Evolutionary conservation across 2,329 filamentous ascomycete species (phyloP).

Genomic region (Cladosporium cucumerinum): DNA sequence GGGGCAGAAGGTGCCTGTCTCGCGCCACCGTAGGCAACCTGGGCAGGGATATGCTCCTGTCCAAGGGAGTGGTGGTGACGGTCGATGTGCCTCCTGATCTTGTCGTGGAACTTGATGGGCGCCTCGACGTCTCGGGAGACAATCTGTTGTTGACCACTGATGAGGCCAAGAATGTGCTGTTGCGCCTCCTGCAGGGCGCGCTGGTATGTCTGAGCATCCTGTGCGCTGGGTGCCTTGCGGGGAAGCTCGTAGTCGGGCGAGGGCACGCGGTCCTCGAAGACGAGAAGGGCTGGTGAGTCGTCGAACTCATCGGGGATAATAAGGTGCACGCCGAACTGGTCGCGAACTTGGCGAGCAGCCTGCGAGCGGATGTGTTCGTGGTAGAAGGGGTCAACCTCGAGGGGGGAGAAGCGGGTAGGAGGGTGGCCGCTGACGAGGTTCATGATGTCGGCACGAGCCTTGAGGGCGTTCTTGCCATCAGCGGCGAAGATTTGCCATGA

Average conservation of each 20-base stretch:
- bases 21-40: constrained; percentile 50
- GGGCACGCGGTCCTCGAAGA: constrained; percentile 66
- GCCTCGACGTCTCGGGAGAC: constrained; percentile 53
- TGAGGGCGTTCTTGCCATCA: constrained; percentile 77
- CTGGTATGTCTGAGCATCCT: constrained; percentile 56
- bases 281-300: constrained; percentile 61
- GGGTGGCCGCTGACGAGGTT: constrained; percentile 71
- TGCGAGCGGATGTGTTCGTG: constrained; percentile 67
- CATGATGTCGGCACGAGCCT: constrained; percentile 71
- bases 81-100: constrained; percentile 58
- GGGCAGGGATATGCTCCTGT: constrained; percentile 54
- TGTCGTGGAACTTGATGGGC: constrained; percentile 61
- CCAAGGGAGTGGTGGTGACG: constrained; percentile 52
- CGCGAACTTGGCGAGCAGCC: constrained; percentile 60
- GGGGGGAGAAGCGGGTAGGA: constrained; percentile 64
- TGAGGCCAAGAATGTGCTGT: constrained; percentile 51
- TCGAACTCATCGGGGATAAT: constrained; percentile 66
- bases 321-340: constrained; percentile 68
- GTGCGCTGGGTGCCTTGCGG: constrained; percentile 52
- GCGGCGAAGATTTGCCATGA: constrained; percentile 87
- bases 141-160: constrained; percentile 55
- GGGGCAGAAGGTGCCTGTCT: constrained; percentile 43
- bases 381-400: constrained; percentile 75
- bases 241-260: constrained; percentile 53
- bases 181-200: constrained; percentile 57